A percentile compares a stretch with the other conserved stretches of the same genome.
Conservation (phyloP, 257 asterid species). For the Forsythia viridissima region DNA sequence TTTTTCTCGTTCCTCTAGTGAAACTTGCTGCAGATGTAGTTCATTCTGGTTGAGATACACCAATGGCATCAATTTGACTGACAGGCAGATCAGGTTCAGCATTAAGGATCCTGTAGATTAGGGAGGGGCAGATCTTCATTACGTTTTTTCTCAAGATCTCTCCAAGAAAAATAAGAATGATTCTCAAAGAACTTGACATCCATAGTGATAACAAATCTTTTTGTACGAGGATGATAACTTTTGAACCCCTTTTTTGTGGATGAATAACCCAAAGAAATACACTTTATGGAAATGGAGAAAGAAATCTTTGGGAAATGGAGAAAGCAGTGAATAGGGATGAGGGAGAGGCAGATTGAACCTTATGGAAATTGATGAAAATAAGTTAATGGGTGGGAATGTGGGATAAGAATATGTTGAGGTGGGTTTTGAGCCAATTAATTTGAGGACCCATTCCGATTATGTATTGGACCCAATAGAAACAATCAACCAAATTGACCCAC, state of each 20-base stretch:
- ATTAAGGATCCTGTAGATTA: neutral
- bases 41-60: neutral
- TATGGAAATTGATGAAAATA: neutral
- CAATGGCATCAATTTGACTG: neutral
- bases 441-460: neutral
- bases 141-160: neutral
- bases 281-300: neutral
- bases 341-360: neutral
- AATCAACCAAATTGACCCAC: neutral
- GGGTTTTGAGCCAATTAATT: neutral
- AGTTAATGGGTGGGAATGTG: neutral
- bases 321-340: neutral
- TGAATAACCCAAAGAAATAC: neutral
- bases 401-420: neutral
- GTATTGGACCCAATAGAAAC: neutral
- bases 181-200: neutral
- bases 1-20: neutral
- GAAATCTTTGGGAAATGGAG: neutral
- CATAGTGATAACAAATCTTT: neutral
- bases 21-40: neutral
- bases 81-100: neutral
- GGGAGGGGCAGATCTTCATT: neutral
- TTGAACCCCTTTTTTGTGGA: neutral
- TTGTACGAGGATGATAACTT: neutral
- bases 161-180: neutral